A percentile compares a stretch with the other conserved stretches of the same genome.
Evolutionary conservation across 345 rosid genomes (phyloP).

Genomic region (Punica granatum): DNA sequence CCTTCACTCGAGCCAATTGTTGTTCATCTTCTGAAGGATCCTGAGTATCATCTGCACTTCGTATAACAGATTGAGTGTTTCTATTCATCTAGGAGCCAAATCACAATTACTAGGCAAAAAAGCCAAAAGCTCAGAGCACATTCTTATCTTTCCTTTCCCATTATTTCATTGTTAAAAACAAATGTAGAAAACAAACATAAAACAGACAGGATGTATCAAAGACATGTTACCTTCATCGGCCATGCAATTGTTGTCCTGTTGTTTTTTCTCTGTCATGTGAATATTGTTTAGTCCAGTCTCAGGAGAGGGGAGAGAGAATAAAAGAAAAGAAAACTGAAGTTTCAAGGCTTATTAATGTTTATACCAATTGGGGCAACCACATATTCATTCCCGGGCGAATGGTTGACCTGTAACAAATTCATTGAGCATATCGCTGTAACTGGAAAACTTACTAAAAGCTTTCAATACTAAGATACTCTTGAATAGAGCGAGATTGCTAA

Average conservation of each 20-base stretch:
- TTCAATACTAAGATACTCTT: neutral
- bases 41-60: conserved; percentile 59
- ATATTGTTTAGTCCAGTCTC: conserved; percentile 14
- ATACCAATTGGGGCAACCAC: conserved; percentile 68
- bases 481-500: conserved; percentile 2
- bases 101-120: neutral
- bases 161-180: neutral
- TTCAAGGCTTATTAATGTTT: conserved; percentile 11
- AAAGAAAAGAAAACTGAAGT: neutral
- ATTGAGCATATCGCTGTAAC: neutral
- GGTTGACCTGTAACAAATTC: conserved; percentile 45
- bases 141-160: neutral
- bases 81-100: neutral
- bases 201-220: neutral
- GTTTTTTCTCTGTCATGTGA: conserved; percentile 47
- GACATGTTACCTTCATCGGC: conserved; percentile 53
- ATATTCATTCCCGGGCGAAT: conserved; percentile 49
- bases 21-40: conserved; percentile 79
- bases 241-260: conserved; percentile 41
- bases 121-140: neutral
- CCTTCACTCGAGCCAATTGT: conserved; percentile 68
- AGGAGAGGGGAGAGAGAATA: conserved; percentile 3
- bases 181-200: neutral
- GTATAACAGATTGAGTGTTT: conserved; percentile 8
- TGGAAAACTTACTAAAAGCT: conserved; percentile 3